These are phyloP conservation scores for Ophiostoma populinum DNA, from an alignment of 2,329 filamentous ascomycete genomes.

Conservation along the genomic window DNA sequence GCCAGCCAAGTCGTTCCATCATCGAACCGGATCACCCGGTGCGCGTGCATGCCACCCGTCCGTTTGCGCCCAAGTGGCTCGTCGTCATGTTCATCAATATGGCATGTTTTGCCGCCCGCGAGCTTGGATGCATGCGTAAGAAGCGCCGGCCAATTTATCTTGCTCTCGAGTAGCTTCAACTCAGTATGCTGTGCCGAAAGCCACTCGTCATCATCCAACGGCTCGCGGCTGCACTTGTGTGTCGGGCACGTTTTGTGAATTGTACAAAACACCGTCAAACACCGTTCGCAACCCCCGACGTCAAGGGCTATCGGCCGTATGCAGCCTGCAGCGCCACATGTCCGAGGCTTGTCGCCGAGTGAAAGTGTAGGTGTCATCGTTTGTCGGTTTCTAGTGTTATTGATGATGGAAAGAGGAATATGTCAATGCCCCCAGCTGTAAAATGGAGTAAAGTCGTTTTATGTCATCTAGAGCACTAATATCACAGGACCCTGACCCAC, in stretches of 20 bases:
- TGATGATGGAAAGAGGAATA: not conserved
- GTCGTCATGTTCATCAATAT: not conserved
- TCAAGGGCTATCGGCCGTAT: not conserved
- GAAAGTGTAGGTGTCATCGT: not conserved
- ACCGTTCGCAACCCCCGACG: not conserved
- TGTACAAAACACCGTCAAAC: not conserved
- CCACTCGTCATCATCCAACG: not conserved
- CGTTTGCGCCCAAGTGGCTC: not conserved
- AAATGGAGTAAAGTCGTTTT: not conserved
- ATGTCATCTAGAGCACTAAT: no score
- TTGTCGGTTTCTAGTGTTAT: not conserved
- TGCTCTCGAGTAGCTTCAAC: not conserved
- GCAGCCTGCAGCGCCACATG: not conserved
- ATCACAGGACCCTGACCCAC: no score
- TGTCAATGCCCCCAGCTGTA: not conserved
- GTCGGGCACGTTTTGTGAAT: not conserved
- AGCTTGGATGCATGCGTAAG: not conserved
- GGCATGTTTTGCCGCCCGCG: not conserved
- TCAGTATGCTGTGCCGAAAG: not conserved
- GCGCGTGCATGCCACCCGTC: slow-evolving; percentile 7
- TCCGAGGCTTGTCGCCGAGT: not conserved
- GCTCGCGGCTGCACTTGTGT: not conserved
- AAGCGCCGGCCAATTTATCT: not conserved
- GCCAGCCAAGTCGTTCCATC: slow-evolving; percentile 7
- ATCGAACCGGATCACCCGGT: slow-evolving; percentile 3